phyloP scores from a whole-genome alignment of 2,329 filamentous ascomycete genomes.

The Fusarium sarcochroum region DNA sequence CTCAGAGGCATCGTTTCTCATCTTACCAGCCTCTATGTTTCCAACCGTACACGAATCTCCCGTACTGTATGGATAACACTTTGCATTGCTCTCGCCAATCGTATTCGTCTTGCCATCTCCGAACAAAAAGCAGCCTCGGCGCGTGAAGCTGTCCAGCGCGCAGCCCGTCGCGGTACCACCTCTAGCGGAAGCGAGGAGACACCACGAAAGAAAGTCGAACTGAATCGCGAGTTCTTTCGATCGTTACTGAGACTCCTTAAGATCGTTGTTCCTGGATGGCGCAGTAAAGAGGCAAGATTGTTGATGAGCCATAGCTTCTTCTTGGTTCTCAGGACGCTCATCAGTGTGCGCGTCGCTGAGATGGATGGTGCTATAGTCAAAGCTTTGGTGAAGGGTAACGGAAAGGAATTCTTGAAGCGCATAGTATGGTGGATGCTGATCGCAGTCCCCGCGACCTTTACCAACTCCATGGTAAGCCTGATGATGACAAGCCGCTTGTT shows the following conservation, averaged over 20 bases:
- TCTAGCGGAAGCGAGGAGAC: slow-evolving; percentile 56
- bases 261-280: slow-evolving; percentile 92
- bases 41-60: slow-evolving; percentile 85
- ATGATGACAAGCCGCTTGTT: not conserved
- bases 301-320: slow-evolving; percentile 94
- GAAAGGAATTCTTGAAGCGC: slow-evolving; percentile 87
- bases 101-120: slow-evolving; percentile 89
- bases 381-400: slow-evolving; percentile 90
- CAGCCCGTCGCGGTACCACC: slow-evolving; percentile 63
- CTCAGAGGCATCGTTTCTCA: slow-evolving; percentile 75
- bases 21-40: slow-evolving; percentile 80
- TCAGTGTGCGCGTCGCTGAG: slow-evolving; percentile 95
- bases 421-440: slow-evolving; percentile 99
- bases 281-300: slow-evolving; percentile 87
- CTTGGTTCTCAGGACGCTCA: slow-evolving; percentile 88
- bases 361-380: slow-evolving; percentile 95
- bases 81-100: slow-evolving; percentile 84
- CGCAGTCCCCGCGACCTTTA: slow-evolving; percentile 95
- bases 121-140: slow-evolving; percentile 90
- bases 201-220: slow-evolving; percentile 84
- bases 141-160: slow-evolving; percentile 72
- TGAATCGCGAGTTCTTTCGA: slow-evolving; percentile 86
- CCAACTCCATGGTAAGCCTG: slow-evolving; percentile 90
- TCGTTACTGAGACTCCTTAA: slow-evolving; percentile 82
- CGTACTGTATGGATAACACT: slow-evolving; percentile 87